Evolutionary conservation across 2,329 filamentous ascomycete genomes (phyloP), one percentile per base, ranked within the genome.

Genomic region (Aureobasidium sp.): DNA sequence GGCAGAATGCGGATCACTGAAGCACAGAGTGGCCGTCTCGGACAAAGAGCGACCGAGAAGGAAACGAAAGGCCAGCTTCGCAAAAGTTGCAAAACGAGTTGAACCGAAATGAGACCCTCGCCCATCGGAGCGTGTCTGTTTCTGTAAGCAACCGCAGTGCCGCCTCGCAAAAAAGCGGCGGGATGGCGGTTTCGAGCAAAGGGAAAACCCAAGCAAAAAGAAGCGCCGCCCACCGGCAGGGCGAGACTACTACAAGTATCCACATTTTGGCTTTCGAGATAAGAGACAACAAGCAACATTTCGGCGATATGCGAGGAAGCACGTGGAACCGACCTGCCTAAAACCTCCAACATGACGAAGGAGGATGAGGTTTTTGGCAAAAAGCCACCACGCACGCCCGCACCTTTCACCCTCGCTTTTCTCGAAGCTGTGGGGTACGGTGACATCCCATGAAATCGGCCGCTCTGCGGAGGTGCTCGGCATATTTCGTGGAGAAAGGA

Each of bases 351-450:
- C 37, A 56, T 56, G 52, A 56, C 52, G 52, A 49, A 34, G 47
- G 20, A 20, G 8, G 47, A 34, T 34, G 22, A 34, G 8, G 17
- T 14, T 31, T 49, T 20, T 49, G 15, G 29, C 15, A 17, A 20
- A 29, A 52, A 55, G 51, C 51, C 51, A 51, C n/a, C 15, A 14
- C 47, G 25, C 39, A 31, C 31, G 31, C 31, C 31, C 31, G 12
- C 31, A 12, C 31, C 31, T 34, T 34, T 34, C 31, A 59, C 44
- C 44, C 29, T 39, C 56, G 34, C 14, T 22, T 39, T 57, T 58
- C 55, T 58, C 53, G 53, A 57, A 57, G 41, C 9, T 36, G 39
- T 58, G 55, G 55, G 55, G 55, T 47, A n/a, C 15, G 22, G 55
- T 58, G 55, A 58, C 55, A 58, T 58, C 27, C 55, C 47, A 49